phyloP scores from a whole-genome alignment of 2,329 filamentous ascomycete genomes.

The Botrytis sinoallii region DNA sequence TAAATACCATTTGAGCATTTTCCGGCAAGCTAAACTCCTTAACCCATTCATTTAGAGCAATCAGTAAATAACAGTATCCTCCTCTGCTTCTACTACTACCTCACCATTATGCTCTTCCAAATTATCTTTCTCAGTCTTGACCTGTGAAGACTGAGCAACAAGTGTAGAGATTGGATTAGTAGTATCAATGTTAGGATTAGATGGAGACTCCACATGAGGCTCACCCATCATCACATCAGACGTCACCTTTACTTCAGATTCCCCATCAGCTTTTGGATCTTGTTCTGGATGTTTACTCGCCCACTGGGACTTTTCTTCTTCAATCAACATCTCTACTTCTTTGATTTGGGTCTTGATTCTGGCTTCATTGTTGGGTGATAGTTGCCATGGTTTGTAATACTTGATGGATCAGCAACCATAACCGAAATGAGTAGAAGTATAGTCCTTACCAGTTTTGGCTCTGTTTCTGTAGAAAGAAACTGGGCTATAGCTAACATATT shows the following conservation, averaged over 20 bases:
- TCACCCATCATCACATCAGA: constrained; percentile 45
- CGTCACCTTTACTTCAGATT: constrained; percentile 30
- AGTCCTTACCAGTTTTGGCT: constrained; percentile 68
- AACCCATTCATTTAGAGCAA: constrained; percentile 1
- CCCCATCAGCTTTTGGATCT: constrained; percentile 29
- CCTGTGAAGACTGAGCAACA: constrained; percentile 31
- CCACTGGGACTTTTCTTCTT: constrained; percentile 63
- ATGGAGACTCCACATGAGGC: constrained; percentile 42
- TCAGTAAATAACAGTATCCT: constrained; percentile 91
- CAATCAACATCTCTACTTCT: constrained; percentile 60
- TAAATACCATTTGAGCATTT: constrained; percentile 4
- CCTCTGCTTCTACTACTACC: constrained; percentile 77
- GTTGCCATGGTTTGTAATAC: constrained; percentile 85
- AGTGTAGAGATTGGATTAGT: constrained; percentile 39
- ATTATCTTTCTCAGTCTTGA: constrained; percentile 42
- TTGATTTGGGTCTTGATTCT: constrained; percentile 68
- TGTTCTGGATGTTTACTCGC: constrained; percentile 45
- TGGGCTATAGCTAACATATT: constrained; percentile 69
- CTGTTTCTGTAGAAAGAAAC: constrained; percentile 67
- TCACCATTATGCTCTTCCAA: constrained; percentile 70
- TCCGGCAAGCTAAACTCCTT: background rate
- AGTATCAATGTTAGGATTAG: constrained; percentile 39
- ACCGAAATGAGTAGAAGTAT: background rate
- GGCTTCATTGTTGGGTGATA: constrained; percentile 65
- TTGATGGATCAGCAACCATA: constrained; percentile 41